phyloP scores from a whole-genome alignment of 2,329 filamentous ascomycete species.

The Trichoderma semiorbis region DNA sequence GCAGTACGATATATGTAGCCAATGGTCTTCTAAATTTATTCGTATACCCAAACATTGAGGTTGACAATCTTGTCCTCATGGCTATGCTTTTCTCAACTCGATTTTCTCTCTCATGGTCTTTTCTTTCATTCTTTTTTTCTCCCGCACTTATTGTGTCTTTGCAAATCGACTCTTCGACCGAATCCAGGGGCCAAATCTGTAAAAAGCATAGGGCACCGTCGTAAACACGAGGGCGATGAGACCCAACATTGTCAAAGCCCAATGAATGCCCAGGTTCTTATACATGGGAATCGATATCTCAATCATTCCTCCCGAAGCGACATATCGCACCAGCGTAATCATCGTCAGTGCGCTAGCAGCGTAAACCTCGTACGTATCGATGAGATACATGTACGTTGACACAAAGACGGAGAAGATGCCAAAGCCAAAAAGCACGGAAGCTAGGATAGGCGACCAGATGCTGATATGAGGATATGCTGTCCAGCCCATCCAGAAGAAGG shows the following conservation, averaged over 20 bases:
- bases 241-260: conserved; percentile 39
- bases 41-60: not conserved
- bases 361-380: conserved; percentile 3
- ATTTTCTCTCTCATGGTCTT: not conserved
- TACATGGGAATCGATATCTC: conserved; percentile 40
- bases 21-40: not conserved
- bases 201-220: conserved; percentile 36
- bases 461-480: not conserved
- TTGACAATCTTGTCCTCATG: not conserved
- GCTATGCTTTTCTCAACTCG: not conserved
- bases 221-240: conserved; percentile 26
- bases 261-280: conserved; percentile 38
- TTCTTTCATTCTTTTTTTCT: not conserved
- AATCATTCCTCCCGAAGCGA: conserved; percentile 38
- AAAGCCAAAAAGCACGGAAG: not conserved
- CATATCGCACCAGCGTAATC: conserved; percentile 32
- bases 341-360: conserved; percentile 27
- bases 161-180: conserved; percentile 50
- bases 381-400: conserved; percentile 9
- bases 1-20: not conserved
- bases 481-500: conserved; percentile 16
- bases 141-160: not conserved
- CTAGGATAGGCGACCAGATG: conserved; percentile 8
- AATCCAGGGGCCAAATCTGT: conserved; percentile 41
- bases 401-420: conserved; percentile 8